A percentile compares a stretch with the other conserved stretches of the same genome.
phyloP scores from a whole-genome alignment of 78 protist genomes.

The Andalucia godoyi region DNA sequence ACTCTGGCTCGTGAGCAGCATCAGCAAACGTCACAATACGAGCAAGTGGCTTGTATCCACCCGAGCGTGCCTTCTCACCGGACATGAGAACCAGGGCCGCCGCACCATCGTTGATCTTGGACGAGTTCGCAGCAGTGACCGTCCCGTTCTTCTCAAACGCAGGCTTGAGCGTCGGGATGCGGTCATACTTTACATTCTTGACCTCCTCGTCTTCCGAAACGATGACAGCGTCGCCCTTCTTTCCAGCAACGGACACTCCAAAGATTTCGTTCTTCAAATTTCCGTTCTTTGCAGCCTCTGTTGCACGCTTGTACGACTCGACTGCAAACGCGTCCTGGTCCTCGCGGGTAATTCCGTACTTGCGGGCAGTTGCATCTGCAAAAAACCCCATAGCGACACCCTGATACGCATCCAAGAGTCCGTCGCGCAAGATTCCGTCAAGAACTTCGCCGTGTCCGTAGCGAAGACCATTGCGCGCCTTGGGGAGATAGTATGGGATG shows the following conservation, averaged over 20 bases:
- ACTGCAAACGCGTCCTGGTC: conserved; percentile 82
- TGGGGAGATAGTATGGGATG: conserved; percentile 68
- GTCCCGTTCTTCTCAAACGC: conserved; percentile 71
- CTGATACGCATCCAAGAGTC: conserved; percentile 83
- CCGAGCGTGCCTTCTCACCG: conserved; percentile 28
- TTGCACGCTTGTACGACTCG: conserved; percentile 52
- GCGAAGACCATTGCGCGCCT: conserved; percentile 52
- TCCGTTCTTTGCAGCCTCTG: conserved; percentile 25
- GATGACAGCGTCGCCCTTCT: neutral
- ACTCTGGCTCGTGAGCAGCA: conserved; percentile 77
- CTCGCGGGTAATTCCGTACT: conserved; percentile 62
- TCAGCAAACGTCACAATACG: conserved; percentile 70
- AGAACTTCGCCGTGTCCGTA: conserved; percentile 43
- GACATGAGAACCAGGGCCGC: conserved; percentile 68
- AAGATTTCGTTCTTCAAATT: conserved; percentile 13
- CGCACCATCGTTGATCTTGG: conserved; percentile 91
- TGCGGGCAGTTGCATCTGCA: conserved; percentile 76
- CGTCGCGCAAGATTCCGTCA: conserved; percentile 78
- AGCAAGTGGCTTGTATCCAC: conserved; percentile 67
- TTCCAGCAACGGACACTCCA: neutral
- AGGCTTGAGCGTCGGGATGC: conserved; percentile 47
- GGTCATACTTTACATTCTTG: conserved; percentile 38
- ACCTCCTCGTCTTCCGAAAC: conserved; percentile 64
- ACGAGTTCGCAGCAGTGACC: conserved; percentile 90
- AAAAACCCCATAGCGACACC: conserved; percentile 59